Percentiles rank a stretch among this genome's conserved stretches.
Conservation (phyloP, 2,329 filamentous ascomycete genomes). For the Diaporthe citri region DNA sequence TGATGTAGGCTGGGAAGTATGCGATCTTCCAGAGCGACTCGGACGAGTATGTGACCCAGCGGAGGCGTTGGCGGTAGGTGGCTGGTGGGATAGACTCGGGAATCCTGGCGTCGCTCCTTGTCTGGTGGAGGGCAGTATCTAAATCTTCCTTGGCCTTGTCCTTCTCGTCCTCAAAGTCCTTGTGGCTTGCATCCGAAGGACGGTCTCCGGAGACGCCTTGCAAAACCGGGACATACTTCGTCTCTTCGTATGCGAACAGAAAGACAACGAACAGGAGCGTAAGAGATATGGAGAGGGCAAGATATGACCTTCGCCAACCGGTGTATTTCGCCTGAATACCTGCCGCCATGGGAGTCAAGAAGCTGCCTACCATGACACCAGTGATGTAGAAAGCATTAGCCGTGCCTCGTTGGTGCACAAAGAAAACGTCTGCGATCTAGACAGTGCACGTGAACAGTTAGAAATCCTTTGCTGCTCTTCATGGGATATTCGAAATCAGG, state of each 20-base stretch:
- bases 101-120: background rate
- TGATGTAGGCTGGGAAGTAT: slow-evolving; percentile 3
- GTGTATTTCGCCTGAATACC: slow-evolving; percentile 16
- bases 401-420: slow-evolving; percentile 34
- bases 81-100: background rate
- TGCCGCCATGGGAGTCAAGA: slow-evolving; percentile 21
- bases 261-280: slow-evolving; percentile 1
- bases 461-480: background rate
- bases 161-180: background rate
- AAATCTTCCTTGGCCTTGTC: background rate
- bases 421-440: slow-evolving; percentile 34
- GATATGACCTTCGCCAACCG: slow-evolving; percentile 1
- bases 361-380: slow-evolving; percentile 13
- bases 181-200: background rate
- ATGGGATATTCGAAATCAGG: background rate
- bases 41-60: slow-evolving; percentile 5
- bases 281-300: background rate
- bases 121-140: background rate
- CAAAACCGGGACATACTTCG: background rate
- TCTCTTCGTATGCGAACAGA: slow-evolving; percentile 3
- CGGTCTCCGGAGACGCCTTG: background rate
- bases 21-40: slow-evolving; percentile 17
- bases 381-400: slow-evolving; percentile 16
- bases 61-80: slow-evolving; percentile 9
- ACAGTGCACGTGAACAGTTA: background rate